A percentile compares a stretch with the other conserved stretches of the same genome.
Evolutionary conservation across 192 early-diverging fungal genomes (phyloP).

Genomic region (Mortierella hygrophila): DNA sequence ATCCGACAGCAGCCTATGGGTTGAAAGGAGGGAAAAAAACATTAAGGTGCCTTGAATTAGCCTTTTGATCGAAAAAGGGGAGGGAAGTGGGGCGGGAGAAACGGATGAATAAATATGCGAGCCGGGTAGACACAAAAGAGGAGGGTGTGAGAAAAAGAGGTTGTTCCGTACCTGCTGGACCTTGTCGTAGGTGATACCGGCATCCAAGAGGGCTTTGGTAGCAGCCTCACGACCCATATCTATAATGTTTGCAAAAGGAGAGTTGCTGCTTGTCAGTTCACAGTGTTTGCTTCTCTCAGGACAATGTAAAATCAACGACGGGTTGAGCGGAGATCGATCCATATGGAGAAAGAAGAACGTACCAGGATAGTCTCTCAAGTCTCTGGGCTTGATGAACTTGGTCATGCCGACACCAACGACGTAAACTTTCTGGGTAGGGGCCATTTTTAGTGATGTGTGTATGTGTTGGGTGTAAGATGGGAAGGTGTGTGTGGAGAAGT

Average conservation of each 20-base stretch:
- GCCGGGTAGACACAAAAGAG: not conserved
- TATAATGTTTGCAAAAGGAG: constrained; percentile 4
- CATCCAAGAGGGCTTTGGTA: constrained; percentile 79
- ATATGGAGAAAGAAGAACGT: not conserved
- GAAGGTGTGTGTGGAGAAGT: constrained; percentile 2
- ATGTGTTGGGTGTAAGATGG: not conserved
- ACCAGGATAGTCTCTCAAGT: constrained; percentile 66
- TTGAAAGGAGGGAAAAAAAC: not conserved
- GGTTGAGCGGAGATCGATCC: constrained; percentile 7
- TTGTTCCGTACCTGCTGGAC: constrained; percentile 62
- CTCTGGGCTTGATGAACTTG: constrained; percentile 70
- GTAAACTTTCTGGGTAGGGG: constrained; percentile 55
- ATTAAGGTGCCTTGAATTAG: not conserved
- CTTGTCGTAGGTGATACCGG: constrained; percentile 75
- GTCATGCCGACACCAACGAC: constrained; percentile 75
- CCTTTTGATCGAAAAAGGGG: not conserved
- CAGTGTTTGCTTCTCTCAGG: not conserved
- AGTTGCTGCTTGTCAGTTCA: constrained; percentile 5
- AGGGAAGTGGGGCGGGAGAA: not conserved
- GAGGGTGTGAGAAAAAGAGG: not conserved
- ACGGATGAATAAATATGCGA: constrained; percentile 35
- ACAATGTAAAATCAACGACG: not conserved
- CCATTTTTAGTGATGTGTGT: constrained; percentile 19
- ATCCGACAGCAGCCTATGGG: constrained; percentile 58
- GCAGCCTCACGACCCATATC: constrained; percentile 73